phyloP scores from a whole-genome alignment of 2,329 filamentous ascomycete species.

The Mycocentrospora acerina region DNA sequence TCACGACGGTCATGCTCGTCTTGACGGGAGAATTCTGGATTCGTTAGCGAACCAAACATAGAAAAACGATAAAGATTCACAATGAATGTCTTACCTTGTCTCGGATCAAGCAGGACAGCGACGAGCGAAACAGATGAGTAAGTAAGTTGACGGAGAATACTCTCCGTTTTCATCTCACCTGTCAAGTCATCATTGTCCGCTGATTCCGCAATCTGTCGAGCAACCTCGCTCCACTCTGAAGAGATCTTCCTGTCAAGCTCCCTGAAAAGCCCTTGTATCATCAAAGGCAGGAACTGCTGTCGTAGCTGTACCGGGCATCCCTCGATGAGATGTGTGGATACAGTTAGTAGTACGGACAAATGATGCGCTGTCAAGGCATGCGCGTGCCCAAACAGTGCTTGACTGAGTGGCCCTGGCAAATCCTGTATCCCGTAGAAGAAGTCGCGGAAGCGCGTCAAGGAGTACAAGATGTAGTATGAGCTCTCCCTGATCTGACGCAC shows the following conservation, averaged over 20 bases:
- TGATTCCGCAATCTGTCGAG: constrained; percentile 56
- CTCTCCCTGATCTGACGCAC: constrained; percentile 89
- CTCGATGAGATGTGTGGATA: constrained; percentile 86
- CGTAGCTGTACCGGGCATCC: constrained; percentile 82
- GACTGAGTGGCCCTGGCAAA: constrained; percentile 77
- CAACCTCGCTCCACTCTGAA: constrained; percentile 79
- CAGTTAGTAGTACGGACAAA: constrained; percentile 86
- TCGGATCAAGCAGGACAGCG: constrained; percentile 80
- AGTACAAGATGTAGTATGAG: constrained; percentile 91
- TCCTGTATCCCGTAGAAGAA: constrained; percentile 90
- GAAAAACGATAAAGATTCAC: background rate
- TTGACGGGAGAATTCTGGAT: constrained; percentile 27
- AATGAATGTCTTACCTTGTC: constrained; percentile 26
- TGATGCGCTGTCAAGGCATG: constrained; percentile 87
- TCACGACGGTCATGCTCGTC: constrained; percentile 40
- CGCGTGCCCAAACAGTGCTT: constrained; percentile 81
- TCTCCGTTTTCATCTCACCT: constrained; percentile 98
- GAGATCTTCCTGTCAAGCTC: constrained; percentile 88
- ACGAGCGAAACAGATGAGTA: constrained; percentile 92
- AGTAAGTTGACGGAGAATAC: constrained; percentile 87
- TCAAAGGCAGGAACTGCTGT: constrained; percentile 77
- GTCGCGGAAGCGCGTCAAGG: constrained; percentile 82
- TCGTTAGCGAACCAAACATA: constrained; percentile 1
- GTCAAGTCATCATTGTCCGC: constrained; percentile 74
- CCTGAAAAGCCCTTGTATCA: constrained; percentile 78